phyloP scores from a whole-genome alignment of 2,329 filamentous ascomycete genomes.

The Capronia coronata region DNA sequence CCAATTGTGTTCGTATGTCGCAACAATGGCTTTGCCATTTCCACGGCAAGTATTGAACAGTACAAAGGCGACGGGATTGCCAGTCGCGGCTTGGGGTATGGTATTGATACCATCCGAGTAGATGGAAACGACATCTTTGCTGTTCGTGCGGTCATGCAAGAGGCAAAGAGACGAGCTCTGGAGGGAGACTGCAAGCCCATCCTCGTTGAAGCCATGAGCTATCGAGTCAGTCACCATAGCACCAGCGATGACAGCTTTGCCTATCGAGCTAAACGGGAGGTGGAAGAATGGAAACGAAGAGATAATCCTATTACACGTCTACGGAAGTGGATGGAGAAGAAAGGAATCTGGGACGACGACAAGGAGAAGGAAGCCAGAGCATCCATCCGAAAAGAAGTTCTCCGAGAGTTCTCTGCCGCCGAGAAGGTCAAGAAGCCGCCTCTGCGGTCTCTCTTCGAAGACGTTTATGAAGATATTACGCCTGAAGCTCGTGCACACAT shows the following conservation, averaged over 20 bases:
- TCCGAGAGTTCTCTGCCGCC: conserved; percentile 74
- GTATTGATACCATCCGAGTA: conserved; percentile 86
- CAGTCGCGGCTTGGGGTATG: conserved; percentile 77
- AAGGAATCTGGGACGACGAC: conserved; percentile 75
- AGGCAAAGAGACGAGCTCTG: conserved; percentile 71
- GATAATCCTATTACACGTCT: conserved; percentile 83
- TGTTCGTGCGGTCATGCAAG: conserved; percentile 70
- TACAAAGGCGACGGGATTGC: conserved; percentile 90
- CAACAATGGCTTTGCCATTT: conserved; percentile 90
- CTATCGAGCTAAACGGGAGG: conserved; percentile 86
- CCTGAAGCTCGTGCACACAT: conserved; percentile 72
- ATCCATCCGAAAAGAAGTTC: conserved; percentile 62
- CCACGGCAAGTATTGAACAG: conserved; percentile 80
- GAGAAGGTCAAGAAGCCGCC: conserved; percentile 52
- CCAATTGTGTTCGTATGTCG: conserved; percentile 85
- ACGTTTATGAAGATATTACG: conserved; percentile 82
- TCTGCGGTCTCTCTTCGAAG: conserved; percentile 61
- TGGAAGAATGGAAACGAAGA: conserved; percentile 86
- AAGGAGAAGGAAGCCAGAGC: conserved; percentile 68
- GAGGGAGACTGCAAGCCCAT: conserved; percentile 74
- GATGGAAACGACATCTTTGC: conserved; percentile 95
- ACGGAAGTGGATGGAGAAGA: conserved; percentile 83
- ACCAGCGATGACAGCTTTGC: conserved; percentile 96
- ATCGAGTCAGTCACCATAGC: conserved; percentile 95
- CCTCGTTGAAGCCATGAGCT: conserved; percentile 92